Conservation (phyloP, 2,329 filamentous ascomycete species). For the Pezicula radicicola region DNA sequence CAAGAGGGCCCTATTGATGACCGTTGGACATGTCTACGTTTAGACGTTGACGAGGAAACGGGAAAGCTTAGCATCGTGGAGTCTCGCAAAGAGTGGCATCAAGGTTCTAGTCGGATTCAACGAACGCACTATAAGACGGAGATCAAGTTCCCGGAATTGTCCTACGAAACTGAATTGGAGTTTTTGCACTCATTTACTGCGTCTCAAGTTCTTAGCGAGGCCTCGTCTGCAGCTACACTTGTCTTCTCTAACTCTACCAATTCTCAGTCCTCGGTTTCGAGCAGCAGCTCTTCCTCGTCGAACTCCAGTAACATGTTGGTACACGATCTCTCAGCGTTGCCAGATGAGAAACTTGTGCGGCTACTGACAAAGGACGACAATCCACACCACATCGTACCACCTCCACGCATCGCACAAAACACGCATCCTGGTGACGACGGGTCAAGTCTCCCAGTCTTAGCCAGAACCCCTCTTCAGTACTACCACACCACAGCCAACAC, state of each 20-base stretch:
- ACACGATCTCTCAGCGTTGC: slow-evolving; percentile 10
- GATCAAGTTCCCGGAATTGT: slow-evolving; percentile 38
- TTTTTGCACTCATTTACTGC: too few relatives aligned
- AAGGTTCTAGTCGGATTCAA: slow-evolving; percentile 52
- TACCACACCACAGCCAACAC: slow-evolving; percentile 52
- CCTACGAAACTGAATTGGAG: slow-evolving; percentile 6
- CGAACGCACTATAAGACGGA: slow-evolving; percentile 64
- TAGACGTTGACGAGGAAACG: slow-evolving; percentile 57
- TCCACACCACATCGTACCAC: slow-evolving; percentile 33
- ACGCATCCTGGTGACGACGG: slow-evolving; percentile 49
- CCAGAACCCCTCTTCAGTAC: slow-evolving; percentile 49
- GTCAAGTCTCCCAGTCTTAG: slow-evolving; percentile 36
- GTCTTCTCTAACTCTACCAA: not conserved
- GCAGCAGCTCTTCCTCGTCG: slow-evolving; percentile 1
- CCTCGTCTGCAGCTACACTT: not conserved
- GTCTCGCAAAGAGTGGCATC: slow-evolving; percentile 64
- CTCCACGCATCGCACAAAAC: slow-evolving; percentile 35
- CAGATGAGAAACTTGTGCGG: slow-evolving; percentile 20
- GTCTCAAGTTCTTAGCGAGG: not conserved
- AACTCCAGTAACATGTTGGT: slow-evolving; percentile 1
- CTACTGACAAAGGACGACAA: slow-evolving; percentile 26
- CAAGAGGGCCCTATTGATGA: slow-evolving; percentile 71
- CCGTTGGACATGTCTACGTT: slow-evolving; percentile 65
- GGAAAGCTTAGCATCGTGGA: slow-evolving; percentile 62
- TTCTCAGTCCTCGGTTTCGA: not conserved